Conservation (phyloP, 192 early-diverging fungal genomes). For the Lunasporangiospora selenospora region DNA sequence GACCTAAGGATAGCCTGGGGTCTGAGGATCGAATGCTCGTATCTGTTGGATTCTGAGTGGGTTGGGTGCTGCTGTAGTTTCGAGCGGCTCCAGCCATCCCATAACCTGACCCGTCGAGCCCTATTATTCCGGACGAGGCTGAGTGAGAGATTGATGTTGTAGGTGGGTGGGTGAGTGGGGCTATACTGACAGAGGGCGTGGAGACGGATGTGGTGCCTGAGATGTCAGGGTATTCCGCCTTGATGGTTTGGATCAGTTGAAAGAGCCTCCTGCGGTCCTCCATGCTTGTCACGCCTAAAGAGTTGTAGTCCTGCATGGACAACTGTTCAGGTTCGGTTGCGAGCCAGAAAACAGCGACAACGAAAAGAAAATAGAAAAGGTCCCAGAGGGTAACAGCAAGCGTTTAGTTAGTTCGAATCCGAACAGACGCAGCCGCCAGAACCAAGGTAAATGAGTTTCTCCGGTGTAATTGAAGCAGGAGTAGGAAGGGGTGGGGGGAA, state of each 20-base stretch:
- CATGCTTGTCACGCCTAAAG: conserved; percentile 55
- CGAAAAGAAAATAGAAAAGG: too few species aligned
- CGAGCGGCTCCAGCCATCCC: not conserved
- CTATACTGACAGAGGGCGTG: not conserved
- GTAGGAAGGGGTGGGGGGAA: too few species aligned
- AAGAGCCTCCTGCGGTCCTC: conserved; percentile 57
- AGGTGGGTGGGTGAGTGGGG: not conserved
- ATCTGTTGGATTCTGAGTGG: not conserved
- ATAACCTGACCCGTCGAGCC: too few species aligned
- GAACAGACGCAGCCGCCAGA: too few species aligned
- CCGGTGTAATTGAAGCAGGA: conserved; percentile 2
- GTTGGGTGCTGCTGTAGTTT: not conserved
- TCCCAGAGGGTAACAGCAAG: too few species aligned
- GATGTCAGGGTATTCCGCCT: conserved; percentile 1
- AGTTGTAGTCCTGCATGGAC: conserved; percentile 71
- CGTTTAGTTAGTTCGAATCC: too few species aligned
- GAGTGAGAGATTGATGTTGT: not conserved
- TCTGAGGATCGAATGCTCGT: conserved; percentile 26
- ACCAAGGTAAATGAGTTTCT: too few species aligned
- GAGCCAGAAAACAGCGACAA: too few species aligned
- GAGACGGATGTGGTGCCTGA: conserved; percentile 2
- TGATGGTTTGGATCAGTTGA: conserved; percentile 22
- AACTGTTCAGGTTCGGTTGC: too few species aligned
- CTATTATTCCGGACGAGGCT: not conserved
- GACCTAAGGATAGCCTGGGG: conserved; percentile 37